A percentile compares a stretch with the other conserved stretches of the same genome.
Evolutionary conservation across 2,329 filamentous ascomycete genomes (phyloP).

Genomic region (Chrysoporthe deuterocubensis): DNA sequence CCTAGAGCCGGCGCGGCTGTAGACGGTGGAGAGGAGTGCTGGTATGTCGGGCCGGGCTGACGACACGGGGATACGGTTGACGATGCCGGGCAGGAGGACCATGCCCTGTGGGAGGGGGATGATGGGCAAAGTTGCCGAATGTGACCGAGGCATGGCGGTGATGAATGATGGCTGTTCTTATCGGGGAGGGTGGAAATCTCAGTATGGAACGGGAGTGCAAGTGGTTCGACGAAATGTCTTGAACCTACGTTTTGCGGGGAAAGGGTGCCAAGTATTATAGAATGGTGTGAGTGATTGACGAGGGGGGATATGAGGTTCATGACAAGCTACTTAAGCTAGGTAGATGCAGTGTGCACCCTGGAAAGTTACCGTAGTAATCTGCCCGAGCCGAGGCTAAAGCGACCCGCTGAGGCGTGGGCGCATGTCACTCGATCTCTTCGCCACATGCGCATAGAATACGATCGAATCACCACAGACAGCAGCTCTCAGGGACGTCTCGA

Average conservation of each 20-base stretch:
- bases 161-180: not conserved
- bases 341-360: not conserved
- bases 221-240: not conserved
- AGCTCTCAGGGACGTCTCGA: too few species aligned
- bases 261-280: not conserved
- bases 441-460: conserved; percentile 6
- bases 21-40: conserved; percentile 82
- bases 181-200: not conserved
- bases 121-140: conserved; percentile 66
- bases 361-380: not conserved
- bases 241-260: too few species aligned
- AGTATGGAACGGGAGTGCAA: not conserved
- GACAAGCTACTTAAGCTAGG: not conserved
- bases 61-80: conserved; percentile 81
- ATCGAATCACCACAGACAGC: not conserved
- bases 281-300: not conserved
- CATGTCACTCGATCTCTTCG: not conserved
- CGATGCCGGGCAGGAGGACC: conserved; percentile 83
- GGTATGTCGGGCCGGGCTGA: conserved; percentile 83
- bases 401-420: not conserved
- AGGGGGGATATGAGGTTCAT: not conserved
- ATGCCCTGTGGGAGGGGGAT: conserved; percentile 80
- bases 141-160: conserved; percentile 39
- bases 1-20: conserved; percentile 73
- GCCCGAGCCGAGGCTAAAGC: conserved; percentile 4